phyloP scores from a whole-genome alignment of 2,329 filamentous ascomycete species.

The Aspergillus sojae region DNA sequence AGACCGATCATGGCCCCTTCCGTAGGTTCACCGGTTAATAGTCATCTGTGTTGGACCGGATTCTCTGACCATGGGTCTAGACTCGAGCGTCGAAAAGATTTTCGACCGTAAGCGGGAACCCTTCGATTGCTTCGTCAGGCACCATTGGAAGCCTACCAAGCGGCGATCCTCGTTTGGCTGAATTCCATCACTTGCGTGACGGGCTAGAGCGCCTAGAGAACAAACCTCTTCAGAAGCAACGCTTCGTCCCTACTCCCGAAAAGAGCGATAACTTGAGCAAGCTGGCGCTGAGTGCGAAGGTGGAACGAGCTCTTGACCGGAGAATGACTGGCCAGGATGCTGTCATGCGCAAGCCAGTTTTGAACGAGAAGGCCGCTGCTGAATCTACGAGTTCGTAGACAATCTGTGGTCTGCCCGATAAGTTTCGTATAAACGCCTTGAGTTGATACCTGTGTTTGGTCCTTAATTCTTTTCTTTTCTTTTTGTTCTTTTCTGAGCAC shows the following conservation, averaged over 20 bases:
- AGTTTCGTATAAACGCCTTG: conserved; percentile 15
- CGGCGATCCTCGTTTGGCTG: conserved; percentile 57
- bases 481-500: conserved; percentile 7
- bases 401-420: background rate
- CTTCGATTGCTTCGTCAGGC: conserved; percentile 49
- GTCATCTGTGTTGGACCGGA: background rate
- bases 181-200: conserved; percentile 75
- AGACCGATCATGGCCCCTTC: conserved; percentile 59
- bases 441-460: conserved; percentile 2
- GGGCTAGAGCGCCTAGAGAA: conserved; percentile 88
- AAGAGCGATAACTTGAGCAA: conserved; percentile 83
- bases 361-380: conserved; percentile 42
- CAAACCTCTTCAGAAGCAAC: conserved; percentile 79
- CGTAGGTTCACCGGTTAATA: conserved; percentile 38
- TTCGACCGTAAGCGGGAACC: conserved; percentile 54
- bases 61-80: conserved; percentile 28
- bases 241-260: conserved; percentile 75
- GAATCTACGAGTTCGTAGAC: conserved; percentile 16
- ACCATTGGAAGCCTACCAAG: conserved; percentile 44
- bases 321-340: conserved; percentile 90
- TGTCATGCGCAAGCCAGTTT: conserved; percentile 66
- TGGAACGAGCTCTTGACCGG: conserved; percentile 82
- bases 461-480: conserved; percentile 5
- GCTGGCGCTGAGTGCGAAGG: conserved; percentile 84
- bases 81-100: conserved; percentile 56